Evolutionary conservation across 176 grass and related monocot species (phyloP), one percentile per base, ranked within the genome.

Genomic region (Zea luxurians): DNA sequence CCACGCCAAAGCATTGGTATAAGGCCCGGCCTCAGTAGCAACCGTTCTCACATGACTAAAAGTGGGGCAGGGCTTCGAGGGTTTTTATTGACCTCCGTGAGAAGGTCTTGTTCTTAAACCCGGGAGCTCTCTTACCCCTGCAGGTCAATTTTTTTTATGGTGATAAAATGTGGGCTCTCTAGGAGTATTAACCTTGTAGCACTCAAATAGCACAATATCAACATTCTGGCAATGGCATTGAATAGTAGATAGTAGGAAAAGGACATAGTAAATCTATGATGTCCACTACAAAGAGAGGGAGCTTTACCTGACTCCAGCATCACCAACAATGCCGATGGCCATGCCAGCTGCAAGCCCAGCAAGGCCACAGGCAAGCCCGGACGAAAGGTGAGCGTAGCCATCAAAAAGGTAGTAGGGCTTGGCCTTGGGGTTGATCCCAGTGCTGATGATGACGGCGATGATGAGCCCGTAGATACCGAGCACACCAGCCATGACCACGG

Each of bases 401-500:
- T 98, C 96, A 35, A 98, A 98, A 27, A 98, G 96, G 89, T 82
- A 98, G 68, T 98, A 98, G 0, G 92, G 91, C 87, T 94, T 94
- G 48, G 96, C 96, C 89, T 98, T 98, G 64, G 96, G 96, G 85
- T 94, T 98, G 55, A 98, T 98, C 72, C 96, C 96, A 0, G 96
- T 98, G 36, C 87, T 90, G 81, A 98, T 98, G 82, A 98, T 98
- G 65, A 98, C 96, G 10, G 96, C 96, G 48, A 98, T 98, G 70
- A 98, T 98, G 65, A 95, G 84, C 0, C 96, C 96, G 54, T 98
- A 98, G 70, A 98, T 98, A 62, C 96, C 96, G 38, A 98, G 96
- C 80, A 98, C 96, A 67, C 96, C 96, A 53, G 96, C 96, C 96
- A 98, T 98, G 83, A 98, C 96, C 2, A 98, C 96, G 57, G 96